Percentiles rank a stretch among this genome's conserved stretches.
Evolutionary conservation across 2,329 filamentous ascomycete species (phyloP).

Genomic region (Epichloe baconii): DNA sequence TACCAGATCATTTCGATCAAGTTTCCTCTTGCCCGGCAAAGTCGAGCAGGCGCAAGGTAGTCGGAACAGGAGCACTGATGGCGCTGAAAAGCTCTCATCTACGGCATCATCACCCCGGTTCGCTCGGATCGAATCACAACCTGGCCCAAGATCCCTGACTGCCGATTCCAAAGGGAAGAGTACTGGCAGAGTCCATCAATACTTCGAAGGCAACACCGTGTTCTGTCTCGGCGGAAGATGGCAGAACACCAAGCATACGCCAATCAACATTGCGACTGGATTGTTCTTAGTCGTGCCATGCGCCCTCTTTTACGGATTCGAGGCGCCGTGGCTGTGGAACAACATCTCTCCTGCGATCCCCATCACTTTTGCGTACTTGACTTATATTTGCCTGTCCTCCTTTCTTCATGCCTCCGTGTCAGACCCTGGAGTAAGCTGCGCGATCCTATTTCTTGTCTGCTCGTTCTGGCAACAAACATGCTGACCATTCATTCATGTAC

Average conservation of each 20-base stretch:
- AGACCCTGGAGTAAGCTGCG: conserved; percentile 70
- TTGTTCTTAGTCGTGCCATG: conserved; percentile 67
- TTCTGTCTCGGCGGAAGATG: conserved; percentile 79
- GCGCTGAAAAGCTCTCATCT: conserved; percentile 75
- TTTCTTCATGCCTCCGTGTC: conserved; percentile 87
- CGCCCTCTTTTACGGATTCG: conserved; percentile 73
- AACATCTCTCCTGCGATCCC: conserved; percentile 81
- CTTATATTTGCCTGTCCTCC: conserved; percentile 80
- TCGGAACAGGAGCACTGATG: conserved; percentile 45
- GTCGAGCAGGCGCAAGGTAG: conserved; percentile 34
- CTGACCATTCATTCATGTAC: background rate
- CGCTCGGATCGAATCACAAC: conserved; percentile 29
- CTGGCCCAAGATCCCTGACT: conserved; percentile 9
- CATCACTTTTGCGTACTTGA: conserved; percentile 81
- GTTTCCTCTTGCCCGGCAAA: conserved; percentile 52
- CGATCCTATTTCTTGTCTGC: too few relatives aligned
- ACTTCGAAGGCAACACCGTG: conserved; percentile 84
- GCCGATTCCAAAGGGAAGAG: conserved; percentile 13
- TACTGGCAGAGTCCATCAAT: conserved; percentile 66
- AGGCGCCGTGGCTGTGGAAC: conserved; percentile 74
- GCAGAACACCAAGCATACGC: conserved; percentile 76
- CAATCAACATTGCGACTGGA: conserved; percentile 80
- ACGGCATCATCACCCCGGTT: conserved; percentile 62
- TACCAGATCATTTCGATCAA: conserved; percentile 63
- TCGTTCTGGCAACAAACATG: background rate